Evolutionary conservation across 2,329 filamentous ascomycete species (phyloP).

Genomic region (Aureobasidium mangrovei): DNA sequence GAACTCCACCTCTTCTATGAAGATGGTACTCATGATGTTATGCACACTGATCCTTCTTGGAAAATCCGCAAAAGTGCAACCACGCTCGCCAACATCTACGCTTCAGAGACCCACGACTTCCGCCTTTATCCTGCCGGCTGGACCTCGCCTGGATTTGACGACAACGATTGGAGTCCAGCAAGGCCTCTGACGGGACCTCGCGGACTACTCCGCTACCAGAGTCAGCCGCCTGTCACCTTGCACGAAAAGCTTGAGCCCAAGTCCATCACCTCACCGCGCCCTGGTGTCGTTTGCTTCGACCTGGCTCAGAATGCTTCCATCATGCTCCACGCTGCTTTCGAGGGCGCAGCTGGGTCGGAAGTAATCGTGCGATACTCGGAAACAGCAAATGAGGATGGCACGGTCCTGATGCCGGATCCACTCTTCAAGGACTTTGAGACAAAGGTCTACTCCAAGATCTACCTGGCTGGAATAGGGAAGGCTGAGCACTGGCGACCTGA

Average conservation of each 20-base stretch:
- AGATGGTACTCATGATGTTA: conserved; percentile 29
- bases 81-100: conserved; percentile 34
- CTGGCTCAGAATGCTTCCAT: conserved; percentile 29
- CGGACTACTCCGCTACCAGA: conserved; percentile 33
- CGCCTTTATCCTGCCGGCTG: conserved; percentile 30
- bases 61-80: conserved; percentile 32
- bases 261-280: conserved; percentile 18
- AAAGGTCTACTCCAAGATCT: conserved; percentile 33
- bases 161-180: conserved; percentile 26
- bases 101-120: conserved; percentile 33
- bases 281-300: conserved; percentile 25
- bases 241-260: conserved; percentile 31
- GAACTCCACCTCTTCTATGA: conserved; percentile 33
- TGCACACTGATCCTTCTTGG: conserved; percentile 33
- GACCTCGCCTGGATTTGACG: conserved; percentile 26
- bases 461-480: conserved; percentile 24
- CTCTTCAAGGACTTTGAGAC: conserved; percentile 32
- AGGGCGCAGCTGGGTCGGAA: conserved; percentile 24
- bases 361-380: conserved; percentile 27
- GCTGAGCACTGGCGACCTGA: conserved; percentile 33
- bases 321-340: conserved; percentile 24
- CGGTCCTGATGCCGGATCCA: conserved; percentile 35
- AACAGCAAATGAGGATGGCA: conserved; percentile 25
- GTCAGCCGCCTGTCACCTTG: conserved; percentile 32
- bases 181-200: conserved; percentile 34